Percentiles rank a stretch among this genome's conserved stretches.
phyloP scores from a whole-genome alignment of 495 filamentous ascomycete genomes.

The Rusavskia elegans region DNA sequence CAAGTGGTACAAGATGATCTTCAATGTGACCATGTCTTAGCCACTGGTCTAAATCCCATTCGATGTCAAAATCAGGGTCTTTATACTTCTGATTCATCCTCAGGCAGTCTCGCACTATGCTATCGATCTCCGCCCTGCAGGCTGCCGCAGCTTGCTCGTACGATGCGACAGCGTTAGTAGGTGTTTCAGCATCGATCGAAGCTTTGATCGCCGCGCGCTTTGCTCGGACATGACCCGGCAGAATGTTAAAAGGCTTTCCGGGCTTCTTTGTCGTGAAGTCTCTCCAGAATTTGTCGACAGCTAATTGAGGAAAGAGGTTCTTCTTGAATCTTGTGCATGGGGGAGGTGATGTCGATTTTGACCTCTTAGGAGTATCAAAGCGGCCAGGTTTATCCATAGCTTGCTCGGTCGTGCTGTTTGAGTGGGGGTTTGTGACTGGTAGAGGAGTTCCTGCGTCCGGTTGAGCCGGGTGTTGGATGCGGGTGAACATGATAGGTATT shows the following conservation, averaged over 20 bases:
- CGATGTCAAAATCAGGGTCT: constrained; percentile 76
- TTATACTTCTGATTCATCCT: constrained; percentile 77
- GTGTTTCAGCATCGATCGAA: constrained; percentile 30
- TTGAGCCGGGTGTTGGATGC: too few species aligned
- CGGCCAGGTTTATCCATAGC: too few species aligned
- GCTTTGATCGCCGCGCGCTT: constrained; percentile 36
- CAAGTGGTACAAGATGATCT: constrained; percentile 45
- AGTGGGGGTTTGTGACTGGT: too few species aligned
- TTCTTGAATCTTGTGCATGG: background rate
- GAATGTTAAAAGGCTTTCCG: constrained; percentile 46
- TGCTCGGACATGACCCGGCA: constrained; percentile 56
- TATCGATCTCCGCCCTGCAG: constrained; percentile 57
- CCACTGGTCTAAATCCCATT: constrained; percentile 50
- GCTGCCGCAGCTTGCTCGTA: constrained; percentile 55
- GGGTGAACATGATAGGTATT: too few species aligned
- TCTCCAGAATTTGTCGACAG: constrained; percentile 61
- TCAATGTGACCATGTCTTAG: constrained; percentile 23
- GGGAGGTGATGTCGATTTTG: background rate
- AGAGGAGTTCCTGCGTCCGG: too few species aligned
- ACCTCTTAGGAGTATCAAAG: too few species aligned
- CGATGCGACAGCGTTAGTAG: constrained; percentile 39
- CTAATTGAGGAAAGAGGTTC: constrained; percentile 38
- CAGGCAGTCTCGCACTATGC: constrained; percentile 69
- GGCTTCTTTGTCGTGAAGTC: constrained; percentile 54
- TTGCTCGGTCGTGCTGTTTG: too few species aligned